These are phyloP conservation scores for Physcomitrium patens DNA, from an alignment of 225 moss, liverwort and hornwort species.

Conservation along the genomic window DNA sequence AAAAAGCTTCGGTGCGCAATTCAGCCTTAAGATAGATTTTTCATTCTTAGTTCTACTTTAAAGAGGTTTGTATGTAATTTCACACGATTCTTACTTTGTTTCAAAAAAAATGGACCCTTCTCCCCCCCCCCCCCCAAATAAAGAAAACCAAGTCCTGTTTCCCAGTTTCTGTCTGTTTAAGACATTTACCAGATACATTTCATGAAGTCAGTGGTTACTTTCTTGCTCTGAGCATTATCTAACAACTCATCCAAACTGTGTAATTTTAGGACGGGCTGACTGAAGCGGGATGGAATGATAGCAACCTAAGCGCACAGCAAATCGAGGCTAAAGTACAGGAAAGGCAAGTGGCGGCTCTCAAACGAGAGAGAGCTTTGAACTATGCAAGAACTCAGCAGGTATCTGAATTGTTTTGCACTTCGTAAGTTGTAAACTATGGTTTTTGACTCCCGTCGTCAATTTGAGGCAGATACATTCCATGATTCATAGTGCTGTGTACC, in stretches of 20 bases:
- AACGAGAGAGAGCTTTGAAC: slow-evolving; percentile 86
- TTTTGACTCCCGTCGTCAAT: neutral
- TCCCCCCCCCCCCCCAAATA: too few species aligned
- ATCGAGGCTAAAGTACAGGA: slow-evolving; percentile 81
- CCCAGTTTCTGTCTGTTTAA: too few species aligned
- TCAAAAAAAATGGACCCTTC: too few species aligned
- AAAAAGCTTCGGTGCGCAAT: slow-evolving; percentile 40
- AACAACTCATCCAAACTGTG: slow-evolving; percentile 14
- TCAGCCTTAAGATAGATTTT: too few species aligned
- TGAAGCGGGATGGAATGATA: slow-evolving; percentile 76
- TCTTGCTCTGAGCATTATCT: neutral
- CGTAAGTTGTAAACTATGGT: neutral
- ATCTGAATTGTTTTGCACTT: neutral
- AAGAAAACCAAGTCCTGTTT: too few species aligned
- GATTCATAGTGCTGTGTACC: neutral
- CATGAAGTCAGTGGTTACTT: neutral
- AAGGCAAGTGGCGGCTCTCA: slow-evolving; percentile 85
- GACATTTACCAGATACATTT: too few species aligned
- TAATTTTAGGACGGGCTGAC: slow-evolving; percentile 43
- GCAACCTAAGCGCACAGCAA: slow-evolving; percentile 62
- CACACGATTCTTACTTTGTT: neutral
- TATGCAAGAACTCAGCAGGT: slow-evolving; percentile 92
- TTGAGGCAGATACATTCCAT: neutral
- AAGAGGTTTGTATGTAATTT: too few species aligned
- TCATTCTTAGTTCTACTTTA: neutral